Conservation (phyloP, 768 basidiomycete genomes). For the Russula compacta region DNA sequence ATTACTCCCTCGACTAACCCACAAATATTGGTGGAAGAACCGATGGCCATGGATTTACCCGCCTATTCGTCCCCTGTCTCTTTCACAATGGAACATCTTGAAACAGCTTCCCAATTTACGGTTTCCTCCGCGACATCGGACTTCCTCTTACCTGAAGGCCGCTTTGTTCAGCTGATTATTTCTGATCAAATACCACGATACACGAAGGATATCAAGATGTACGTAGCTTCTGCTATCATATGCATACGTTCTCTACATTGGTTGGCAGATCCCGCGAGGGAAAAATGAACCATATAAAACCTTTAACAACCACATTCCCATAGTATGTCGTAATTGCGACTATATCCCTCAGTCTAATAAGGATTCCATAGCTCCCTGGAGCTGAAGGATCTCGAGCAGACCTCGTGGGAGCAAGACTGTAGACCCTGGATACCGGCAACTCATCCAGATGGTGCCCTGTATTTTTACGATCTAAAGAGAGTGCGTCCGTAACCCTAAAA, state of each 20-base stretch:
- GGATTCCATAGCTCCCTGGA: background rate
- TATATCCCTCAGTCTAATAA: background rate
- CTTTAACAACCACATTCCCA: background rate
- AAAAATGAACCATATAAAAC: background rate
- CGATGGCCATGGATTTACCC: background rate
- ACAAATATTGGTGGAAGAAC: background rate
- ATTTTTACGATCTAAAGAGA: slow-evolving; percentile 41
- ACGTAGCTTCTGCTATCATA: background rate
- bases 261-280: background rate
- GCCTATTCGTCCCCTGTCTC: background rate
- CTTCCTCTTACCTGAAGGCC: background rate
- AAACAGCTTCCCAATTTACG: background rate
- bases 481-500: slow-evolving; percentile 24
- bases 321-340: background rate
- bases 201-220: background rate
- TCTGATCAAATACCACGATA: slow-evolving; percentile 9
- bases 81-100: background rate
- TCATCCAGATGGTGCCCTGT: slow-evolving; percentile 58
- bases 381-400: background rate
- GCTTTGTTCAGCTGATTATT: background rate
- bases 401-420: background rate
- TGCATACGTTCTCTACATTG: background rate
- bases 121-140: background rate
- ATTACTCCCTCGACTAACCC: background rate
- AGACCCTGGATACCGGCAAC: slow-evolving; percentile 23